phyloP scores from a whole-genome alignment of 805 yeast genomes.

The Cyberlindnera samutprakarnensis region DNA sequence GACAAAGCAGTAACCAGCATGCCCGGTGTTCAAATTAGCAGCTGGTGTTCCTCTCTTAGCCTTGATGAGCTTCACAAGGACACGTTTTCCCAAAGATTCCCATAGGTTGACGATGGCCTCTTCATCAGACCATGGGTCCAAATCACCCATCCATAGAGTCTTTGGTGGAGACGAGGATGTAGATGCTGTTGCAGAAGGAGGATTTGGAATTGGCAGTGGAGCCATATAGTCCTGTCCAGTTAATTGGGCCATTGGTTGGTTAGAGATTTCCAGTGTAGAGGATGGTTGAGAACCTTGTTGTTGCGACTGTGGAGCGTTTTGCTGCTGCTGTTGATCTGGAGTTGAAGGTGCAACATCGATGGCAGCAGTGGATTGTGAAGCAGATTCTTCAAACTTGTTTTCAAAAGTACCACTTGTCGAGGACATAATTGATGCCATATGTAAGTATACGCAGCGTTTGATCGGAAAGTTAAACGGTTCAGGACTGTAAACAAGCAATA shows the following conservation, averaged over 20 bases:
- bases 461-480: too few species aligned
- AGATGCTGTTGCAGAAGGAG: constrained; percentile 42
- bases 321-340: constrained; percentile 1
- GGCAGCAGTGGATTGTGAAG: neutral
- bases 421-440: too few species aligned
- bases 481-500: too few species aligned
- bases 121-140: constrained; percentile 76
- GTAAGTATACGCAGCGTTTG: too few species aligned
- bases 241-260: constrained; percentile 18
- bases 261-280: neutral
- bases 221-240: constrained; percentile 19
- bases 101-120: constrained; percentile 50
- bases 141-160: constrained; percentile 85
- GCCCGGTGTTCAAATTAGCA: constrained; percentile 27
- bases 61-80: constrained; percentile 60
- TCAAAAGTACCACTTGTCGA: too few species aligned
- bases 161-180: constrained; percentile 45
- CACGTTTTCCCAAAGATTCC: constrained; percentile 47
- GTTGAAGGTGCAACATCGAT: neutral
- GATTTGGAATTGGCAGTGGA: constrained; percentile 36
- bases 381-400: neutral
- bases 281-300: too few species aligned
- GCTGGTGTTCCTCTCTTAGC: constrained; percentile 34
- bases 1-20: constrained; percentile 70
- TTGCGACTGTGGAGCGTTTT: neutral